Evolutionary conservation across 2,329 filamentous ascomycete genomes (phyloP), one percentile per base, ranked within the genome.

Genomic region (Pseudocercospora cruenta): DNA sequence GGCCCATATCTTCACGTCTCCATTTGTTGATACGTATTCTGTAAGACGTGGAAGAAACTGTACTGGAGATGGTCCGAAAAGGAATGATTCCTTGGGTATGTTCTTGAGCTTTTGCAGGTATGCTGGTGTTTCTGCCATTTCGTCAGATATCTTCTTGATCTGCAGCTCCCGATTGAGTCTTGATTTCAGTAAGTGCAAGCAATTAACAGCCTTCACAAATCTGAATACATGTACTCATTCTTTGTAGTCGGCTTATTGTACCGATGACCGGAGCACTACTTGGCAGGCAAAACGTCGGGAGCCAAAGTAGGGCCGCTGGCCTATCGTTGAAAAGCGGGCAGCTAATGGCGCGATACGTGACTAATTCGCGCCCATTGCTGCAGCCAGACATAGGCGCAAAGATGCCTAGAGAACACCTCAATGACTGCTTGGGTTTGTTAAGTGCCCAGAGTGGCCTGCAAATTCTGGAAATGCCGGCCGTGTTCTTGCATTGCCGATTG

Each of bases 21-120:
- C 84, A 58, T 86, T 84, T 7, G 71, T 66, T 2, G 65, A 69
- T 4, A 91, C 83, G 24, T 86, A 86, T 61, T 82, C 76, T 33
- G 87, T 88, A 73, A 91, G 90, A 68, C 88, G 84, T 62, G 88
- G 86, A 39, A 92, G 85, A 60, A 82, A 78, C 74, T 92, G 88
- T 73, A 92, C 89, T 31, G 89, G 89, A 0, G 89, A 91, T 16
- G 88, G 86, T 0, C 87, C 88, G 62, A 91, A 89, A 67, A 90
- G 86, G 71, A 91, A 85, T 9, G 81, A 77, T 70, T 86, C 80
- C 66, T 86, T 83, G 12, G 88, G 87, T 72, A 91, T 91, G 74
- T 65, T 70, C 14, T 59, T 59, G 3, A 75, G 68, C 58, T 69
- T 72, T 24, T 67, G 53, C 8, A 73, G 19, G 55, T 73, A 75